A percentile compares a stretch with the other conserved stretches of the same genome.
Evolutionary conservation across 257 asterid genomes (phyloP).

Genomic region (Agastache rugosa): DNA sequence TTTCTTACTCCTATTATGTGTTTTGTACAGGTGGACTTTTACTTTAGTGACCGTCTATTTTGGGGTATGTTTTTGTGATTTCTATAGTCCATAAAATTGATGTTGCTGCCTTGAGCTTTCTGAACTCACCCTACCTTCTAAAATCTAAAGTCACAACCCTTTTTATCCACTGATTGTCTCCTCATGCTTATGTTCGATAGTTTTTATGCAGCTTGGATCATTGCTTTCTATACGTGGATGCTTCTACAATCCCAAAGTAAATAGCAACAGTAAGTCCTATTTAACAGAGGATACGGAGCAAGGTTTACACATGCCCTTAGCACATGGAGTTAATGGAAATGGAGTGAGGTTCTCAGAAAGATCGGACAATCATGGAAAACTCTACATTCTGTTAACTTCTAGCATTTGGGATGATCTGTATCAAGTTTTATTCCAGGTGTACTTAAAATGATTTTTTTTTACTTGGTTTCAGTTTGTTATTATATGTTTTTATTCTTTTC

Average conservation of each 20-base stretch:
- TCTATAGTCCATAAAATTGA: conserved; percentile 10
- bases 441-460: neutral
- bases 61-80: conserved; percentile 63
- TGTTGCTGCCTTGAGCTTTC: conserved; percentile 11
- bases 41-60: conserved; percentile 81
- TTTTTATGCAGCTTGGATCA: conserved; percentile 70
- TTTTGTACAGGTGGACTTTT: conserved; percentile 85
- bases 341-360: conserved; percentile 39
- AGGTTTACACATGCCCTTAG: conserved; percentile 60
- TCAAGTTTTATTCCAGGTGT: conserved; percentile 85
- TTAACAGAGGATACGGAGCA: conserved; percentile 58
- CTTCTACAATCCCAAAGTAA: conserved; percentile 37
- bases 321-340: conserved; percentile 41
- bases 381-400: conserved; percentile 37
- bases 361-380: conserved; percentile 38
- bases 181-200: conserved; percentile 36
- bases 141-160: conserved; percentile 29
- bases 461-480: neutral
- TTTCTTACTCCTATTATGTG: conserved; percentile 20
- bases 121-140: conserved; percentile 18
- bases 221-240: conserved; percentile 81
- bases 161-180: conserved; percentile 16
- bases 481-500: neutral
- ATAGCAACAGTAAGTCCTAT: conserved; percentile 30
- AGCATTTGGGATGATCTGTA: conserved; percentile 51